Percentiles rank a stretch among this genome's conserved stretches.
Conservation (phyloP, 345 rosid genomes). For the Eucalyptus lansdowneana region DNA sequence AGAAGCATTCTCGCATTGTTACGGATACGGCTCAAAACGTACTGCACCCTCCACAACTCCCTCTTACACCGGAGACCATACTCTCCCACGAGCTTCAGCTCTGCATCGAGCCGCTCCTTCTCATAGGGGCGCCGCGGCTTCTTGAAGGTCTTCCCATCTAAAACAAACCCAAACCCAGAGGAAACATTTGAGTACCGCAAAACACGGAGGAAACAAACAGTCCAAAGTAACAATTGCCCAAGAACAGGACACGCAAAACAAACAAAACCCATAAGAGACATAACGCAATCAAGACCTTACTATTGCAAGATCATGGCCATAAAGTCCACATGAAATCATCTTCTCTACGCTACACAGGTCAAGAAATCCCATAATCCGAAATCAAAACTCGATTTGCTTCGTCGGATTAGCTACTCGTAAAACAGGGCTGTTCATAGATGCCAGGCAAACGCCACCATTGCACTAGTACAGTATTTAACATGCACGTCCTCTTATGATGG, state of each 20-base stretch:
- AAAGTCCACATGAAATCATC: background rate
- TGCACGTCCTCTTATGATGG: background rate
- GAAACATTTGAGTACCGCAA: background rate
- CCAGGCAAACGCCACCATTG: background rate
- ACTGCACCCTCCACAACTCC: constrained; percentile 52
- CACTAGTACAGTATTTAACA: background rate
- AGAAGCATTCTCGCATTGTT: constrained; percentile 47
- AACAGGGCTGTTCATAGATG: background rate
- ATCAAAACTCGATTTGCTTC: background rate
- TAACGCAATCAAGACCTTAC: background rate
- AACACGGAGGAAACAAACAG: background rate
- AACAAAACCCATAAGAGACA: background rate
- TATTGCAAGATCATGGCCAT: background rate
- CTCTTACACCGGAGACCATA: constrained; percentile 43
- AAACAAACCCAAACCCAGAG: background rate
- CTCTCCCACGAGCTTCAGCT: constrained; percentile 40
- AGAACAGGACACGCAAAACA: background rate
- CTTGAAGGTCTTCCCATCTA: constrained; percentile 53
- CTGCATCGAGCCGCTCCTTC: constrained; percentile 47
- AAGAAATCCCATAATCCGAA: background rate
- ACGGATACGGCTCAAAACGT: constrained; percentile 32
- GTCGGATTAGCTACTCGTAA: background rate
- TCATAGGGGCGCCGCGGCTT: constrained; percentile 43
- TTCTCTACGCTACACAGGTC: background rate
- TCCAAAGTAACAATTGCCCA: background rate